Evolutionary conservation across 2,329 filamentous ascomycete species (phyloP).

Genomic region (Celoporthe dispersa): DNA sequence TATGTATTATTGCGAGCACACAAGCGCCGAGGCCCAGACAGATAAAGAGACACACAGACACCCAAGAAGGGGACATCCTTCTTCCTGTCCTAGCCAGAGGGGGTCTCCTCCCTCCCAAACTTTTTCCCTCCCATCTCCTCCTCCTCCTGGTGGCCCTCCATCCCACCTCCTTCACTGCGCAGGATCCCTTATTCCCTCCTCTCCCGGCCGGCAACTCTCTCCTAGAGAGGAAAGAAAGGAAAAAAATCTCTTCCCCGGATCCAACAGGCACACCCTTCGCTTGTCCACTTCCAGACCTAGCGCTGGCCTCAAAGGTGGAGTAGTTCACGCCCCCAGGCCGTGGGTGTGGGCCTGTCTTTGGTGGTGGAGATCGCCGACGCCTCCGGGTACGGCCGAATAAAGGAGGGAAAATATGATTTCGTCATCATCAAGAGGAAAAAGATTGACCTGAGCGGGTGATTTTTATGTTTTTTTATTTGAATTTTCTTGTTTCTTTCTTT

Average conservation of each 20-base stretch:
- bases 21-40: not conserved
- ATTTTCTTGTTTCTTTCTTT: not conserved
- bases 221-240: no score
- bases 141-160: not conserved
- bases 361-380: constrained; percentile 20
- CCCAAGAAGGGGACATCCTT: not conserved
- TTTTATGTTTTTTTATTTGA: not conserved
- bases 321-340: constrained; percentile 14
- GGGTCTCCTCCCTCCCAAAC: not conserved
- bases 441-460: not conserved
- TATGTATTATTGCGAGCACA: not conserved
- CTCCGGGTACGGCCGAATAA: constrained; percentile 22
- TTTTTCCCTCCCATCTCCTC: not conserved
- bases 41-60: not conserved
- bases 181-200: not conserved
- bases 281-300: constrained; percentile 12
- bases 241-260: constrained; percentile 20
- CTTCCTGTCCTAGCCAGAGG: not conserved
- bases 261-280: not conserved
- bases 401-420: not conserved
- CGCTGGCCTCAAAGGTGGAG: constrained; percentile 12
- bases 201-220: constrained; percentile 18
- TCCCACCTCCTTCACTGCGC: not conserved
- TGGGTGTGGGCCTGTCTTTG: constrained; percentile 14
- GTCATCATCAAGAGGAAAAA: not conserved